Percentiles rank a stretch among this genome's conserved stretches.
These are phyloP conservation scores for Porphyrellus sp. DNA, from an alignment of 1,284 basidiomycete species.

Conservation along the genomic window DNA sequence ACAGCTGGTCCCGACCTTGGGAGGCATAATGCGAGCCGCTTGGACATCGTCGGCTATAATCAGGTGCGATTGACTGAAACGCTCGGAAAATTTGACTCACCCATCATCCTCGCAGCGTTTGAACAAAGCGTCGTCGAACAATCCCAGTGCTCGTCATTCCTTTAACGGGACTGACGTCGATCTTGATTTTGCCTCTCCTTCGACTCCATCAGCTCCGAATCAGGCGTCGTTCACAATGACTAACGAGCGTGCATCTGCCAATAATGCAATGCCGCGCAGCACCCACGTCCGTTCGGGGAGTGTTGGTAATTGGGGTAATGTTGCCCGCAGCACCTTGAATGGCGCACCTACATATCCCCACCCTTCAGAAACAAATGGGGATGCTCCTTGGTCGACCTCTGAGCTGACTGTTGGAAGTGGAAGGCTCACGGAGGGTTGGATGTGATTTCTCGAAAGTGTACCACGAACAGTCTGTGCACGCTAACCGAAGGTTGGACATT, in stretches of 20 bases:
- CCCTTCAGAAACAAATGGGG: constrained; percentile 54
- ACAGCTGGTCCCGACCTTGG: constrained; percentile 81
- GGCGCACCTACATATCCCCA: constrained; percentile 51
- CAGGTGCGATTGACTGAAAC: constrained; percentile 47
- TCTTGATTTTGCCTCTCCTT: constrained; percentile 51
- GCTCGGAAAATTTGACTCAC: constrained; percentile 10
- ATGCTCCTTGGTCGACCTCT: constrained; percentile 62
- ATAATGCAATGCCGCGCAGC: constrained; percentile 40
- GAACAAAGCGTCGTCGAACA: constrained; percentile 49
- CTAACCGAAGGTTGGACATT: constrained; percentile 25
- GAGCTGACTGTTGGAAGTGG: constrained; percentile 56
- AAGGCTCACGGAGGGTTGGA: constrained; percentile 57
- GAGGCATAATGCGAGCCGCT: constrained; percentile 61
- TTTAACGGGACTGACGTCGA: constrained; percentile 68
- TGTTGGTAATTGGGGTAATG: constrained; percentile 70
- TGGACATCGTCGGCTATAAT: constrained; percentile 68
- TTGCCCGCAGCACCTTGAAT: constrained; percentile 53
- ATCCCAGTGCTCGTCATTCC: constrained; percentile 62
- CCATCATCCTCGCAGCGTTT: constrained; percentile 40
- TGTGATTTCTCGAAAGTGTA: constrained; percentile 20
- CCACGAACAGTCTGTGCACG: constrained; percentile 3
- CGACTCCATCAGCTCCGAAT: constrained; percentile 41
- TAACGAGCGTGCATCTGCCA: constrained; percentile 35
- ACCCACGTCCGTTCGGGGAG: constrained; percentile 75
- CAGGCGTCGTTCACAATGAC: constrained; percentile 44